Conservation (phyloP, 148 eudicot genomes). For the Spergularia bocconei region DNA sequence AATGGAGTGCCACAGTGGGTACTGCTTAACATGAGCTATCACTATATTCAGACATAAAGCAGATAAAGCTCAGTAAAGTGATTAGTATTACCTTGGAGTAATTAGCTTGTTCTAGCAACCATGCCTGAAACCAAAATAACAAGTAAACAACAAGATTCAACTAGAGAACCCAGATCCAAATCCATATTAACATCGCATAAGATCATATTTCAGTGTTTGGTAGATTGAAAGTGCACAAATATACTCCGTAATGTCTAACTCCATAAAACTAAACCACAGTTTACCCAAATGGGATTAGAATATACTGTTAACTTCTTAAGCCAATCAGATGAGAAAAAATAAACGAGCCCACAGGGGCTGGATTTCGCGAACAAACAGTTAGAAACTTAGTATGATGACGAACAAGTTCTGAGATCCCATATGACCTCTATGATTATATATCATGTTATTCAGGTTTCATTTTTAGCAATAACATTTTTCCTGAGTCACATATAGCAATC, state of each 20-base stretch:
- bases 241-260: not conserved
- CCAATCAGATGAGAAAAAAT: slow-evolving; percentile 1
- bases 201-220: not conserved
- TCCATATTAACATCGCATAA: not conserved
- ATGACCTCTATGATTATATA: not conserved
- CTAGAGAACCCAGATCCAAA: slow-evolving; percentile 9
- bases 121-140: slow-evolving; percentile 50
- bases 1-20: not conserved
- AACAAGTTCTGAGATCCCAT: not conserved
- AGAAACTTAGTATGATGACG: too few relatives aligned
- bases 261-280: not conserved
- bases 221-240: not conserved
- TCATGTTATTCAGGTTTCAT: not conserved
- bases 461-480: not conserved
- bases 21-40: not conserved
- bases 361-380: not conserved
- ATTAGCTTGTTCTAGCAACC: slow-evolving; percentile 81
- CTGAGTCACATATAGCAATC: not conserved
- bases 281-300: not conserved
- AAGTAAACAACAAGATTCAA: not conserved
- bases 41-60: not conserved
- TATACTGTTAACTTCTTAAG: slow-evolving; percentile 1
- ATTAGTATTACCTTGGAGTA: slow-evolving; percentile 64
- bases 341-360: not conserved
- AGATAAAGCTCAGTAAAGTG: not conserved